These are phyloP conservation scores for Cercospora nicotianae DNA, from an alignment of 2,329 filamentous ascomycete species.

Conservation along the genomic window DNA sequence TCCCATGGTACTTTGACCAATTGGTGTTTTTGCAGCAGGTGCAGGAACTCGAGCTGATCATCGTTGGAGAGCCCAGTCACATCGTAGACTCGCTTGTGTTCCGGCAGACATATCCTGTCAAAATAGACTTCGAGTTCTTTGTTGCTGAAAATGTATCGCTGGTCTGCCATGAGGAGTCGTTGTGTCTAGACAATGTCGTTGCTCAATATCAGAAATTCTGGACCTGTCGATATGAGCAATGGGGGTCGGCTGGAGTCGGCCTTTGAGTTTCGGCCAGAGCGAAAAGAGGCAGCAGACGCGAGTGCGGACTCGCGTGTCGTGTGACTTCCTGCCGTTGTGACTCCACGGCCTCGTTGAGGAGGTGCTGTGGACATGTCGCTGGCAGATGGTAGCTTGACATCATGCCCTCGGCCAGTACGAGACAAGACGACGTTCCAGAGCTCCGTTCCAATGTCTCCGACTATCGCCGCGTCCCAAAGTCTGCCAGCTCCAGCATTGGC, in stretches of 20 bases:
- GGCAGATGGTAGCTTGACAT: neutral
- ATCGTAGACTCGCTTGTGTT: slow-evolving; percentile 22
- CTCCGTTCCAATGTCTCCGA: neutral
- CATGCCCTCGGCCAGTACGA: neutral
- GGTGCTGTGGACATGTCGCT: neutral
- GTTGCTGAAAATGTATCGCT: slow-evolving; percentile 19
- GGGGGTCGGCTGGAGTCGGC: neutral
- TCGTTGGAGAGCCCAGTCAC: slow-evolving; percentile 22
- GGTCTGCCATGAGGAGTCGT: slow-evolving; percentile 7
- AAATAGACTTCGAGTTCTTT: slow-evolving; percentile 32
- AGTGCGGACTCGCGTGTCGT: neutral
- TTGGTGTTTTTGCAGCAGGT: slow-evolving; percentile 40
- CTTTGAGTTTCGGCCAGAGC: slow-evolving; percentile 2
- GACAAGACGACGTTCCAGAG: neutral
- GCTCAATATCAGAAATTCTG: neutral
- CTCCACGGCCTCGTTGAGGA: neutral
- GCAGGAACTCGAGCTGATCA: slow-evolving; percentile 29
- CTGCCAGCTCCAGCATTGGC: neutral
- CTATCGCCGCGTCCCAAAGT: neutral
- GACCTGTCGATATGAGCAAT: neutral
- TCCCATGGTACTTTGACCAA: slow-evolving; percentile 57
- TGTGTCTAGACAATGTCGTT: neutral
- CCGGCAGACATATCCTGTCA: slow-evolving; percentile 32
- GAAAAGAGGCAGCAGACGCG: neutral
- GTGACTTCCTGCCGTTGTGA: neutral